Evolutionary conservation across 1,139 yeast species (phyloP).

Genomic region (Candida glucosophila): DNA sequence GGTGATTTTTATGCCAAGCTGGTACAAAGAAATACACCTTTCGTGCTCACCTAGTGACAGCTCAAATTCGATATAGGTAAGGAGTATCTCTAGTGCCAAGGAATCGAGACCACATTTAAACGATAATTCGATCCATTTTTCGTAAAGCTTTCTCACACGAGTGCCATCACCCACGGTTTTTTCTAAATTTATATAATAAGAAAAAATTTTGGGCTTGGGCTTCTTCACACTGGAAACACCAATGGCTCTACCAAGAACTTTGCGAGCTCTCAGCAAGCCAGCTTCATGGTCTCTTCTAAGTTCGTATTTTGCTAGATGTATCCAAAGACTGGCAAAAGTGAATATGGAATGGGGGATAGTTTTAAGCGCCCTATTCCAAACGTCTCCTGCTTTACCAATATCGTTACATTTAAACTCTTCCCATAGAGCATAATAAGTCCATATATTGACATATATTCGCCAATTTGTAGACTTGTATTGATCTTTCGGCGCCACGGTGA

Average conservation of each 20-base stretch:
- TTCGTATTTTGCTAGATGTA: constrained; percentile 63
- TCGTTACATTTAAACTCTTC: constrained; percentile 46
- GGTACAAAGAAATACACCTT: constrained; percentile 55
- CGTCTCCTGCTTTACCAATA: constrained; percentile 35
- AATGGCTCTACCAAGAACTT: constrained; percentile 62
- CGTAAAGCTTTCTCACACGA: constrained; percentile 65
- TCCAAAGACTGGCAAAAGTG: constrained; percentile 72
- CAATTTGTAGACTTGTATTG: constrained; percentile 39
- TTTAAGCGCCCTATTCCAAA: constrained; percentile 43
- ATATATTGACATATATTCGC: constrained; percentile 61
- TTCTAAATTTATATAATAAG: constrained; percentile 56
- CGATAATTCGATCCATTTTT: constrained; percentile 52
- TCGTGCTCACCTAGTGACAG: constrained; percentile 58
- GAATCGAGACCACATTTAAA: constrained; percentile 39
- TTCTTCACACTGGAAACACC: constrained; percentile 39
- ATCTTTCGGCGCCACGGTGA: constrained; percentile 24
- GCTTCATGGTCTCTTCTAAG: constrained; percentile 40
- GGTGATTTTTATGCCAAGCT: constrained; percentile 32
- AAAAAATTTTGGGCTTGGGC: constrained; percentile 53
- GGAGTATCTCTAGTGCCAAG: constrained; percentile 13
- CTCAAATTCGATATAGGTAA: constrained; percentile 63
- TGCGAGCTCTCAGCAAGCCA: constrained; percentile 47
- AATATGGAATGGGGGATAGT: constrained; percentile 50
- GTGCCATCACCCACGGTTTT: constrained; percentile 61
- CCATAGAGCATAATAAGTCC: constrained; percentile 61